These are phyloP conservation scores for Globisporangium acanthophoron DNA, from an alignment of 352 stramenopile species.

Conservation along the genomic window DNA sequence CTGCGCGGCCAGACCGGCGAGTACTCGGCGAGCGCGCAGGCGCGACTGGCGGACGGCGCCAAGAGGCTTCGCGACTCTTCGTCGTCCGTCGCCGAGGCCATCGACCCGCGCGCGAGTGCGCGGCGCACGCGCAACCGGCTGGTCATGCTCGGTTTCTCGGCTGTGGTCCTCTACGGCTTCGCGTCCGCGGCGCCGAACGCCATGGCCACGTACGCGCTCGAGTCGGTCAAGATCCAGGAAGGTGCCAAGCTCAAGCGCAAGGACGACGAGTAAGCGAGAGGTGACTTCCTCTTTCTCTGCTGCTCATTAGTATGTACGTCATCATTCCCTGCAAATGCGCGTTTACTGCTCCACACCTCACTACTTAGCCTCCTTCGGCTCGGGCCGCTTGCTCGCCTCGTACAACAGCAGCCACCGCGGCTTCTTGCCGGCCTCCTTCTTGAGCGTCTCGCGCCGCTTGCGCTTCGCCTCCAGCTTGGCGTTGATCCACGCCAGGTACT, in stretches of 20 bases:
- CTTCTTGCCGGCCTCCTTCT: conserved; percentile 57
- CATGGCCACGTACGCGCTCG: conserved; percentile 63
- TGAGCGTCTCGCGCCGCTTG: conserved; percentile 29
- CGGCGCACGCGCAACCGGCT: conserved; percentile 49
- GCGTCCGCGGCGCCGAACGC: conserved; percentile 51
- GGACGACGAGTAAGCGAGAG: neutral
- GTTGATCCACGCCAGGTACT: conserved; percentile 68
- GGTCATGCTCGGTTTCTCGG: conserved; percentile 53
- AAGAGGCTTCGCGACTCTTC: conserved; percentile 50
- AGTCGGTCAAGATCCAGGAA: conserved; percentile 52
- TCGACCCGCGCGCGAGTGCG: conserved; percentile 43
- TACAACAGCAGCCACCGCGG: conserved; percentile 66
- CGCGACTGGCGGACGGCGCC: conserved; percentile 32
- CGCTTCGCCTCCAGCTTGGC: conserved; percentile 53
- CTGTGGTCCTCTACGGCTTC: conserved; percentile 72
- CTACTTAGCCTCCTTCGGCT: conserved; percentile 20
- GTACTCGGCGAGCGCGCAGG: conserved; percentile 23
- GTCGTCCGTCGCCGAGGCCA: conserved; percentile 32
- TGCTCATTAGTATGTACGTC: neutral
- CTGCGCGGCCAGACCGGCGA: conserved; percentile 18
- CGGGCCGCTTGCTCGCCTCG: conserved; percentile 46
- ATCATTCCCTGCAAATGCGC: neutral
- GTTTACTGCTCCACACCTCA: neutral
- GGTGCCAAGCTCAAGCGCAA: conserved; percentile 26
- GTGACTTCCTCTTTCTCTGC: too few relatives aligned